Conservation (phyloP, 129 eudicot species). For the Flaveria linearis region DNA sequence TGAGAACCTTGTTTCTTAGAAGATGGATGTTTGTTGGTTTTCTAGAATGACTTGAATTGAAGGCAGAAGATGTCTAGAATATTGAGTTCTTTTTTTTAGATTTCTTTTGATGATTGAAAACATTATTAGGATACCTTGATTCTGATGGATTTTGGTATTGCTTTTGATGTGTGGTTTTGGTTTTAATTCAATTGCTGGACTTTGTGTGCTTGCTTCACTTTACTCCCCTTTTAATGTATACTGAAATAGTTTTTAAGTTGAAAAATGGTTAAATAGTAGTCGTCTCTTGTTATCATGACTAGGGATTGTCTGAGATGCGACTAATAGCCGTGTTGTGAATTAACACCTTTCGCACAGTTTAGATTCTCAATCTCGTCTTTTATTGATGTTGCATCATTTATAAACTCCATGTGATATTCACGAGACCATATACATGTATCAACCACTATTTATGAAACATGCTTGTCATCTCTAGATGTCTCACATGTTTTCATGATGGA, state of each 20-base stretch:
- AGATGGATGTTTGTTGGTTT: not conserved
- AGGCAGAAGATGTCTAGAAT: slow-evolving; percentile 34
- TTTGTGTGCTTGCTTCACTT: not conserved
- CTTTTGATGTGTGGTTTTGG: slow-evolving; percentile 36
- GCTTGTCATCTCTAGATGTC: too few relatives aligned
- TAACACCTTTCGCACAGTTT: too few relatives aligned
- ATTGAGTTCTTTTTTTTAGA: slow-evolving; percentile 13
- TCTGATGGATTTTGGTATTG: slow-evolving; percentile 26
- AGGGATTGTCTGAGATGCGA: too few relatives aligned
- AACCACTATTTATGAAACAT: too few relatives aligned
- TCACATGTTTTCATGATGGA: too few relatives aligned
- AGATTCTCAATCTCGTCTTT: too few relatives aligned
- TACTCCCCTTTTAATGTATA: not conserved
- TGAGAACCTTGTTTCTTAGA: slow-evolving; percentile 64
- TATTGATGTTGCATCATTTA: too few relatives aligned
- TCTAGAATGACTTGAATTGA: not conserved
- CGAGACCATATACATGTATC: too few relatives aligned
- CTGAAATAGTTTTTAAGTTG: not conserved
- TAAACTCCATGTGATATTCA: too few relatives aligned
- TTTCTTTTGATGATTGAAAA: slow-evolving; percentile 29
- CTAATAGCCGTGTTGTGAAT: too few relatives aligned
- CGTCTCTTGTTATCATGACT: too few relatives aligned
- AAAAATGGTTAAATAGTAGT: too few relatives aligned
- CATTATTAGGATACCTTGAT: slow-evolving; percentile 31
- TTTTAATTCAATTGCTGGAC: slow-evolving; percentile 13